Base-by-base conservation (phyloP, 2,329 filamentous ascomycete genomes). In the Cytospora piceae region DNA sequence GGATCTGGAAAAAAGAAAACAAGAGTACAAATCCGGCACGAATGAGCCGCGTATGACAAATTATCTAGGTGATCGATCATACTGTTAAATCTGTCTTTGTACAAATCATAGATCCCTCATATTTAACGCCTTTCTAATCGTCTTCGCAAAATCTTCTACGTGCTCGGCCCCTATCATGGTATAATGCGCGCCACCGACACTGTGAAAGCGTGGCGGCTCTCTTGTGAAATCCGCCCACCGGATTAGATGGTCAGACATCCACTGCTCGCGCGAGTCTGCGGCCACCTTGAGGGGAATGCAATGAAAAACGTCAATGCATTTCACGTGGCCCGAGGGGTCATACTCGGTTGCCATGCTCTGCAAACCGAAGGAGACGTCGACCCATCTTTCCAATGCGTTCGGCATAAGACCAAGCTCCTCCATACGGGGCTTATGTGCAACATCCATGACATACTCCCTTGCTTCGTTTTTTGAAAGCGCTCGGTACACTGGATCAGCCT, bases 101-200 rank as follows among this genome's bases (percentile, higher is more conserved):
- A n/a, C n/a, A n/a, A n/a, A n/a, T n/a, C n/a, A n/a, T n/a, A n/a
- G n/a, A n/a, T n/a, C n/a, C n/a, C n/a, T n/a, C n/a, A n/a, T n/a
- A n/a, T n/a, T n/a, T n/a, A n/a, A n/a, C n/a, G n/a, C n/a, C n/a
- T n/a, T n/a, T n/a, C n/a, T n/a, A n/a, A n/a, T n/a, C n/a, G n/a
- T n/a, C n/a, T n/a, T n/a, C n/a, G n/a, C n/a, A n/a, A n/a, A n/a
- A n/a, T n/a, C n/a, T n/a, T n/a, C n/a, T n/a, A 60, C 58, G 12
- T 51, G n/a, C 3, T 60, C 46, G 7, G 59, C 49, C 1, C 53
- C 42, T 4, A 63, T 7, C 61, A 63, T 63, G 29, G 61, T 63
- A 27, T 63, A 63, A 34, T 63, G 61, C 6, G 29, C 53, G 6
- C 61, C 61, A 3, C 31, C 42, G 1, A 58, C 61, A 22, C 9